Base-by-base conservation (phyloP, 768 basidiomycete genomes). In the Polyporus arcularius region DNA sequence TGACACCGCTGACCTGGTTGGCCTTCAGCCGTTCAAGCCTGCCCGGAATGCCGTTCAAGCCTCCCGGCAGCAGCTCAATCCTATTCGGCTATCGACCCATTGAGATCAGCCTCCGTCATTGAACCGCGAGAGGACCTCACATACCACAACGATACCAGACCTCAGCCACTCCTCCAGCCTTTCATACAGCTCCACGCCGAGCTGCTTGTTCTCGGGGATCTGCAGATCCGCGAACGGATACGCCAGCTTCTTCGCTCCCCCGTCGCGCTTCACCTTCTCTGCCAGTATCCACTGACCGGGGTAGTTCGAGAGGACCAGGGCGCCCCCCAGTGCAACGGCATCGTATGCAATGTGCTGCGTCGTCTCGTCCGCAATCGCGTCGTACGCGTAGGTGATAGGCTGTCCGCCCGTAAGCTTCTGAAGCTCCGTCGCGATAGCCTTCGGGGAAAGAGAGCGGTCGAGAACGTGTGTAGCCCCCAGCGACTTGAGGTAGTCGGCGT, bases 271-370 rank as follows among this genome's bases (percentile, higher is more conserved):
- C 55, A 30, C 59, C 59, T 31, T 32, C 53, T 57, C 52, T 32
- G 46, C 55, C 42, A 28, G 30, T 35, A 35, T 35, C 16, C 40
- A 51, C 21, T 30, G 40, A 10, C 49, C 45, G 28, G 67, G 31
- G 1, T 21, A 26, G 30, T 62, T 49, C 21, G 60, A 55, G 42
- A 68, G 3, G 6, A 68, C 57, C 30, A 72, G 42, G 32, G 39
- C 47, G 12, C 70, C 70, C 35, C 66, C 68, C 1, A 60, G 58
- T 15, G 71, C 68, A 31, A 74, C 62, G 7, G 68, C 40, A 1
- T 55, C 59, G 49, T 66, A 68, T 3, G 54, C 66, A 2, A 56
- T 41, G 18, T 59, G 53, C 53, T 70, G 69, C 18, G 68, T 69
- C n/a, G 63, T 67, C 8, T 59, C 40, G 12, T 53, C 41, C 3